Conservation (phyloP, 768 basidiomycete genomes). For the Pulveroboletus frians region DNA sequence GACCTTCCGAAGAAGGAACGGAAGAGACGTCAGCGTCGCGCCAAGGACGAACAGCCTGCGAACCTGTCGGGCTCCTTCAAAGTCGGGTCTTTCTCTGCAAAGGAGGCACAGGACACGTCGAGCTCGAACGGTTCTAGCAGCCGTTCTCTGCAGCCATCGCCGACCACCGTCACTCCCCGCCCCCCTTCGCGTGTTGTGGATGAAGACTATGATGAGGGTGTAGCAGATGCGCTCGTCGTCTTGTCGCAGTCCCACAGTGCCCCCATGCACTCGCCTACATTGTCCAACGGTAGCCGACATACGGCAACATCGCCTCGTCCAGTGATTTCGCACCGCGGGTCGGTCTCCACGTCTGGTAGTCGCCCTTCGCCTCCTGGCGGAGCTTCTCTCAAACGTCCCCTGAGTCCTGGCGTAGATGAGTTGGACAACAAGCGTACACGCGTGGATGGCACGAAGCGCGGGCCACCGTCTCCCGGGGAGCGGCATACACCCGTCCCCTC, state of each 20-base stretch:
- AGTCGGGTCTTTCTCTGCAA: constrained; percentile 31
- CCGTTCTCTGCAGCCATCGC: constrained; percentile 68
- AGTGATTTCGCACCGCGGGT: constrained; percentile 52
- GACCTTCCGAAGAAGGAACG: constrained; percentile 55
- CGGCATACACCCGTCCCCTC: constrained; percentile 54
- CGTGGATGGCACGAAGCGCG: constrained; percentile 48
- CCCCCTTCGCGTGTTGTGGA: constrained; percentile 70
- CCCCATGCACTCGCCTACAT: constrained; percentile 47
- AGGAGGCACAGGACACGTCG: constrained; percentile 53
- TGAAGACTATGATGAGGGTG: constrained; percentile 93
- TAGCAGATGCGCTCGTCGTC: constrained; percentile 78
- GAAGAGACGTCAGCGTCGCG: constrained; percentile 41
- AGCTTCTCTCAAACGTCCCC: constrained; percentile 55
- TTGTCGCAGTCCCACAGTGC: constrained; percentile 43
- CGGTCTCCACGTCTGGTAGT: constrained; percentile 60
- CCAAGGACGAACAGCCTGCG: constrained; percentile 41
- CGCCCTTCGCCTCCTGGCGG: constrained; percentile 58
- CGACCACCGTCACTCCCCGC: constrained; percentile 54
- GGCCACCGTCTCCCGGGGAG: constrained; percentile 48
- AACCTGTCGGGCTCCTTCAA: constrained; percentile 32
- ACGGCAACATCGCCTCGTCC: constrained; percentile 44
- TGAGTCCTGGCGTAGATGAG: constrained; percentile 66
- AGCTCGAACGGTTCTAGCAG: constrained; percentile 62
- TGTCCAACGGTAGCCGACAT: constrained; percentile 54
- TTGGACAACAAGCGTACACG: constrained; percentile 58